Conservation (phyloP, 306 rosid species). For the Astragalus membranaceus region DNA sequence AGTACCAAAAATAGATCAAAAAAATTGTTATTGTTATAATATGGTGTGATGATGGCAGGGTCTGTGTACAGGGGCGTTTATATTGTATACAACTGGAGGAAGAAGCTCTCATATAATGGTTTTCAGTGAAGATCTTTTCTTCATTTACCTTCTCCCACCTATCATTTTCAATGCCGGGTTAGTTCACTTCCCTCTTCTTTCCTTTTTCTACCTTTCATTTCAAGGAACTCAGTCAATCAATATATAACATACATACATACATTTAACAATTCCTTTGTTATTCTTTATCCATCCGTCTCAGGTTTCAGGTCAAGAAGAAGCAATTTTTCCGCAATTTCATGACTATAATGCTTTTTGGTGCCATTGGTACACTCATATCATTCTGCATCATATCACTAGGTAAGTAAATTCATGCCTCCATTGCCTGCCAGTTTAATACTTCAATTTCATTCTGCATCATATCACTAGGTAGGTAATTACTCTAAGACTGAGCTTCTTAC, state of each 20-base stretch:
- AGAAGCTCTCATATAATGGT: constrained; percentile 79
- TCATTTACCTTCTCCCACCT: constrained; percentile 93
- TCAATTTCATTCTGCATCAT: constrained; percentile 82
- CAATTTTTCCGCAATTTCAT: constrained; percentile 87
- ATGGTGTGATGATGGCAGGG: constrained; percentile 44
- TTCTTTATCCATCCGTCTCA: constrained; percentile 16
- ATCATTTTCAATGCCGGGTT: constrained; percentile 99
- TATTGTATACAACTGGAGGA: constrained; percentile 69
- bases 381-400: constrained; percentile 85
- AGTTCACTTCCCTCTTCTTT: neutral
- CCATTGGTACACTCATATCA: constrained; percentile 85
- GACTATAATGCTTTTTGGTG: constrained; percentile 92
- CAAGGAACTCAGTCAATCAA: too few relatives aligned
- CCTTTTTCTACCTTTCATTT: neutral
- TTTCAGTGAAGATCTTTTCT: constrained; percentile 92
- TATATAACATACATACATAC: too few relatives aligned
- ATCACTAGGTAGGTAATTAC: constrained; percentile 61
- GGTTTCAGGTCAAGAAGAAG: constrained; percentile 98
- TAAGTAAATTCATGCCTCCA: too few relatives aligned
- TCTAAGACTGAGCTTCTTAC: too few relatives aligned
- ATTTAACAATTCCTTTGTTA: neutral
- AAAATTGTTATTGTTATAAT: too few relatives aligned
- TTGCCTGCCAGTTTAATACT: too few relatives aligned
- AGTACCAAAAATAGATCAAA: too few relatives aligned
- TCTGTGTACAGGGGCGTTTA: constrained; percentile 65